Conservation (phyloP, 208 protist species). For the Leishmania tarentolae region DNA sequence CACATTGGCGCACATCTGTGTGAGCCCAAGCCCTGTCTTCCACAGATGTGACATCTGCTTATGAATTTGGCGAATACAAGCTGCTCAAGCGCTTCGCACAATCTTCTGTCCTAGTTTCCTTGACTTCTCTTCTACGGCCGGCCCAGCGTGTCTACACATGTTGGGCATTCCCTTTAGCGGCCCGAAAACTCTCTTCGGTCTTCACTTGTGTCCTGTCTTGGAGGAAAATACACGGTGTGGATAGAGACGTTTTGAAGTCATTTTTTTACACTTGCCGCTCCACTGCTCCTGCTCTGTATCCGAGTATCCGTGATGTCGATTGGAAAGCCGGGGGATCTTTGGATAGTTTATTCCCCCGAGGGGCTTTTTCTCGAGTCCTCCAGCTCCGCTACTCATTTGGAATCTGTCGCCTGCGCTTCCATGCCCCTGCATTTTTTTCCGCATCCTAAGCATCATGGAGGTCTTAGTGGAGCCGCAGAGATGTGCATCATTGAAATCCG, state of each 20-base stretch:
- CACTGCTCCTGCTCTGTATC: background rate
- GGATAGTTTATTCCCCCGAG: background rate
- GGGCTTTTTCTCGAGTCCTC: background rate
- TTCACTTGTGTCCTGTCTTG: background rate
- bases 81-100: background rate
- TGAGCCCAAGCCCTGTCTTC: background rate
- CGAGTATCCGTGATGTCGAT: background rate
- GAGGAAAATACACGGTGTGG: background rate
- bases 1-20: background rate
- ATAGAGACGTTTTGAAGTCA: background rate
- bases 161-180: conserved; percentile 3
- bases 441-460: background rate
- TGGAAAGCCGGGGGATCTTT: background rate
- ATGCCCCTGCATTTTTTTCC: background rate
- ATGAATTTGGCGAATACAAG: background rate
- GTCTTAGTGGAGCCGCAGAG: background rate
- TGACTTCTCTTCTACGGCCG: background rate
- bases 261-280: background rate
- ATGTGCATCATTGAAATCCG: background rate
- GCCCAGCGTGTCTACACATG: background rate
- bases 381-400: background rate
- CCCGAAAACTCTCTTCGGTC: background rate
- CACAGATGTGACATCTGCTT: background rate
- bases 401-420: background rate
- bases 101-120: background rate